A percentile compares a stretch with the other conserved stretches of the same genome.
Conservation (phyloP, 164 flowering plant genomes). For the Stephania japonica region DNA sequence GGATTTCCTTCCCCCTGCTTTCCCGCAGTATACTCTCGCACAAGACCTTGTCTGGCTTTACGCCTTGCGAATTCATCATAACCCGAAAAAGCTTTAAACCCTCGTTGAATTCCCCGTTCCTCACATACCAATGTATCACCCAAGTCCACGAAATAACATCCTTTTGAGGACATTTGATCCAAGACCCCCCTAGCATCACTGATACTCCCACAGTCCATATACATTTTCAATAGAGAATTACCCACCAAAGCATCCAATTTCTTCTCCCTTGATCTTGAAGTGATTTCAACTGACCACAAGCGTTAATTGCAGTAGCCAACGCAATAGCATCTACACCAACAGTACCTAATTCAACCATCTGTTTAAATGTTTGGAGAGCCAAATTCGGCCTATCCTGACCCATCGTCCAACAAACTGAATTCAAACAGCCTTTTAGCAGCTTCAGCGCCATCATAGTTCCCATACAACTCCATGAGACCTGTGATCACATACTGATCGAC, state of each 20-base stretch:
- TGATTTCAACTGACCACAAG: slow-evolving; percentile 40
- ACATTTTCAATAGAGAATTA: slow-evolving; percentile 64
- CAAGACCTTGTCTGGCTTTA: slow-evolving; percentile 49
- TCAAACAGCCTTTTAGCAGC: slow-evolving; percentile 30
- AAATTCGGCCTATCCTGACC: slow-evolving; percentile 26
- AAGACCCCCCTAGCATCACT: slow-evolving; percentile 45
- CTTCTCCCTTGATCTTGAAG: slow-evolving; percentile 36
- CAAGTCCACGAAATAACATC: slow-evolving; percentile 67
- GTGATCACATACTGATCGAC: slow-evolving; percentile 37
- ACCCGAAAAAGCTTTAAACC: slow-evolving; percentile 46
- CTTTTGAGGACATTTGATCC: slow-evolving; percentile 34
- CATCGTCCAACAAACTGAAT: slow-evolving; percentile 49
- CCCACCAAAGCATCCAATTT: slow-evolving; percentile 47
- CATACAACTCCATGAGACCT: slow-evolving; percentile 52
- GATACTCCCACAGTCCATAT: slow-evolving; percentile 45
- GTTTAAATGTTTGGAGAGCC: slow-evolving; percentile 42
- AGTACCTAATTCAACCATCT: slow-evolving; percentile 30
- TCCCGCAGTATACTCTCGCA: slow-evolving; percentile 47
- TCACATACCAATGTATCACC: slow-evolving; percentile 41
- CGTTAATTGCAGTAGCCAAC: slow-evolving; percentile 40
- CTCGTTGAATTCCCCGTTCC: slow-evolving; percentile 58
- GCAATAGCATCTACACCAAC: slow-evolving; percentile 42
- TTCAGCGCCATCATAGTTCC: slow-evolving; percentile 33
- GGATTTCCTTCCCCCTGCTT: slow-evolving; percentile 68
- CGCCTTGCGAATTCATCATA: slow-evolving; percentile 53